phyloP scores from a whole-genome alignment of 2,329 filamentous ascomycete genomes.

The Microdochium bolleyi region DNA sequence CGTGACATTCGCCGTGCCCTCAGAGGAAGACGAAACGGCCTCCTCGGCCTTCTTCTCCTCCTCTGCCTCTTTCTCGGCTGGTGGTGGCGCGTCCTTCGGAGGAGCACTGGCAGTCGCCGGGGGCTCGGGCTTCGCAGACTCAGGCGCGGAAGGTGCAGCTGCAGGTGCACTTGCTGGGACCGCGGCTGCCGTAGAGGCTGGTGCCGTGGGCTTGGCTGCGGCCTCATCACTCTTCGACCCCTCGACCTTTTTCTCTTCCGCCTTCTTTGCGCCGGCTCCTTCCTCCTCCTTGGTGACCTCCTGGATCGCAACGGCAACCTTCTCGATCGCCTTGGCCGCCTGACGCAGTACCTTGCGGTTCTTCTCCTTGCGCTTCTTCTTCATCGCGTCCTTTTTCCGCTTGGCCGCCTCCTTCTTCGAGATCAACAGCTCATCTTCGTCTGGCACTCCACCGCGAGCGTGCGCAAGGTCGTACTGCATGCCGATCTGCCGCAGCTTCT shows the following conservation, averaged over 20 bases:
- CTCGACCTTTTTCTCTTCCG: slow-evolving; percentile 27
- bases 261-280: slow-evolving; percentile 13
- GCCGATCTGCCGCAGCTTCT: slow-evolving; percentile 64
- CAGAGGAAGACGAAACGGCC: slow-evolving; percentile 3
- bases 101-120: slow-evolving; percentile 11
- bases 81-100: slow-evolving; percentile 3
- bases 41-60: slow-evolving; percentile 4
- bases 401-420: slow-evolving; percentile 17
- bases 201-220: slow-evolving; percentile 14
- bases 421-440: slow-evolving; percentile 31
- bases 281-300: slow-evolving; percentile 3
- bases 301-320: slow-evolving; percentile 9
- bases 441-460: slow-evolving; percentile 50
- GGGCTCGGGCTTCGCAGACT: background rate
- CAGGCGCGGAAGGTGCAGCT: background rate
- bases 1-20: slow-evolving; percentile 1
- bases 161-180: background rate
- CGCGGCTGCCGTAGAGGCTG: slow-evolving; percentile 6
- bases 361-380: slow-evolving; percentile 24
- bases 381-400: slow-evolving; percentile 31
- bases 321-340: slow-evolving; percentile 30
- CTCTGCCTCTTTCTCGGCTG: background rate
- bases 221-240: slow-evolving; percentile 25
- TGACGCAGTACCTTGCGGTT: slow-evolving; percentile 26
- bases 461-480: slow-evolving; percentile 64